These are phyloP conservation scores for Thuja plicata DNA, from an alignment of 83 land plant genomes.

Conservation along the genomic window DNA sequence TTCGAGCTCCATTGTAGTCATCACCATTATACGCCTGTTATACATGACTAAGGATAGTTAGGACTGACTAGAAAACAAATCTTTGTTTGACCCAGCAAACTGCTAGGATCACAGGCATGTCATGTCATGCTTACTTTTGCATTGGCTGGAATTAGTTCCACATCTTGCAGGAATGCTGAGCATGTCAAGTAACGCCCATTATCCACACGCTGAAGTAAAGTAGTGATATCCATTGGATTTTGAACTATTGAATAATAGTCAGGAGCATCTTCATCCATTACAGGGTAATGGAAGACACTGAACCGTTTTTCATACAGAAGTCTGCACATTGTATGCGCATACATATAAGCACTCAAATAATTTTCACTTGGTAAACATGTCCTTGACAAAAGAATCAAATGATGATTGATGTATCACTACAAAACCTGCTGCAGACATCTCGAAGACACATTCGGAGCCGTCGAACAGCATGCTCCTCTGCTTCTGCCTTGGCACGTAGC, in stretches of 20 bases:
- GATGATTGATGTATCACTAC: not conserved
- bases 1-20: conserved; percentile 88
- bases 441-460: conserved; percentile 94
- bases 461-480: conserved; percentile 91
- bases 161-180: conserved; percentile 73
- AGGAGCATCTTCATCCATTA: conserved; percentile 93
- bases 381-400: not conserved
- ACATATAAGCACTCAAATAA: not conserved
- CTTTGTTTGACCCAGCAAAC: not conserved
- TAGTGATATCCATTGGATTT: conserved; percentile 96
- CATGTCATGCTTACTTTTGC: conserved; percentile 62
- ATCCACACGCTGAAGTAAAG: conserved; percentile 85
- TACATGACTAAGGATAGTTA: not conserved
- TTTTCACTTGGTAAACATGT: not conserved
- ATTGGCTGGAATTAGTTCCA: conserved; percentile 85
- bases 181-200: conserved; percentile 85
- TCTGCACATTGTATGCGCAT: conserved; percentile 39
- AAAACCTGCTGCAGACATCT: conserved; percentile 93
- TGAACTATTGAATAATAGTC: conserved; percentile 80
- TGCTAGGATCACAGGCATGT: not conserved
- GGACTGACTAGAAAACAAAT: not conserved
- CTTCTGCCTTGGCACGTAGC: conserved; percentile 83
- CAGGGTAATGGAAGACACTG: conserved; percentile 89
- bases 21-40: conserved; percentile 90
- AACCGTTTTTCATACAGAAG: conserved; percentile 91